Conservation (phyloP, 1,139 yeast species). For the Hyphopichia khmerensis region DNA sequence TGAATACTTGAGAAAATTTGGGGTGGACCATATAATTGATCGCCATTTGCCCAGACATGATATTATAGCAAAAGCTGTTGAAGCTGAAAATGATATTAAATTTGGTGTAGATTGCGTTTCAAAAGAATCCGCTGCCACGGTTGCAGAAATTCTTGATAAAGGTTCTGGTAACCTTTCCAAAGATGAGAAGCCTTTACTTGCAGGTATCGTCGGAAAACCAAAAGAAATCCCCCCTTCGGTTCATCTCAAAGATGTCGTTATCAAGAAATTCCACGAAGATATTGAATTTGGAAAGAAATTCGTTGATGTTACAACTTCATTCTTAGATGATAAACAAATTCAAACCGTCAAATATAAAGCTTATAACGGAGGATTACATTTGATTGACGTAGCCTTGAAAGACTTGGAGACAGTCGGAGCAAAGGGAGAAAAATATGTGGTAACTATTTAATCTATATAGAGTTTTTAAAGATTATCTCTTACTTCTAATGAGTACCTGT, state of each 20-base stretch:
- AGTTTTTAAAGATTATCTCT: background rate
- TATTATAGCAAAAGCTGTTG: slow-evolving; percentile 14
- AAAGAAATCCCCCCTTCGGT: slow-evolving; percentile 20
- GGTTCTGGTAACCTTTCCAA: slow-evolving; percentile 6
- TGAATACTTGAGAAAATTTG: slow-evolving; percentile 28
- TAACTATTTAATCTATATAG: slow-evolving; percentile 11
- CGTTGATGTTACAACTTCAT: slow-evolving; percentile 29
- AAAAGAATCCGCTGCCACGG: slow-evolving; percentile 33
- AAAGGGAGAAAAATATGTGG: slow-evolving; percentile 42
- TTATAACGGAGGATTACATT: slow-evolving; percentile 33
- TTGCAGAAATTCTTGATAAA: slow-evolving; percentile 25
- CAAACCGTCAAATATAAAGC: slow-evolving; percentile 33
- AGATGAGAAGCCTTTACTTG: slow-evolving; percentile 16
- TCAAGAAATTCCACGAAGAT: slow-evolving; percentile 47
- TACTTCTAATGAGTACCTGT: background rate
- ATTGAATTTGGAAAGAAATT: slow-evolving; percentile 32
- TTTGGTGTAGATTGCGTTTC: slow-evolving; percentile 48
- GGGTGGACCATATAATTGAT: slow-evolving; percentile 42
- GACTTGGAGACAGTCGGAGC: slow-evolving; percentile 42
- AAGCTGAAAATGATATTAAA: slow-evolving; percentile 17
- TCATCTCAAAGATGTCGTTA: slow-evolving; percentile 28
- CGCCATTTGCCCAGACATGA: slow-evolving; percentile 25
- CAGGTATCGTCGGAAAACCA: slow-evolving; percentile 43
- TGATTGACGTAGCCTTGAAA: slow-evolving; percentile 31
- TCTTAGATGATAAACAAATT: slow-evolving; percentile 22